phyloP scores from a whole-genome alignment of 495 filamentous ascomycete species.

The Schizothecium vesticola region DNA sequence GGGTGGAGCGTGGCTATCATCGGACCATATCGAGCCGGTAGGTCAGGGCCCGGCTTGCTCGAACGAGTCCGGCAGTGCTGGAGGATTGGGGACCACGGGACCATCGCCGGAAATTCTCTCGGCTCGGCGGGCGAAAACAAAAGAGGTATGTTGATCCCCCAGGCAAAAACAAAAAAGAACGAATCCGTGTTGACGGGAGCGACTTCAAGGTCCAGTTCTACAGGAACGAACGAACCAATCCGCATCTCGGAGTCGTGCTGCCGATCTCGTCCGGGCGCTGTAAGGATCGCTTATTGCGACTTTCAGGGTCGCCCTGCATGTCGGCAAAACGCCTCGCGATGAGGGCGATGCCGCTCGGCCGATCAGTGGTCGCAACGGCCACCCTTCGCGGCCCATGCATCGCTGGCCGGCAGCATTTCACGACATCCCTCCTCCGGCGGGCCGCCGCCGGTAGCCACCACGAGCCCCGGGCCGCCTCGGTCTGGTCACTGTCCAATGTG shows the following conservation, averaged over 20 bases:
- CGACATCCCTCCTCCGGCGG: conserved; percentile 20
- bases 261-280: conserved; percentile 6
- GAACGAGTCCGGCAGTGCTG: neutral
- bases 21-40: conserved; percentile 9
- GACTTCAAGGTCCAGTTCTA: conserved; percentile 4
- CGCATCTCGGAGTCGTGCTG: conserved; percentile 10
- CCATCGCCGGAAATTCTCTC: conserved; percentile 6
- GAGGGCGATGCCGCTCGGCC: conserved; percentile 28
- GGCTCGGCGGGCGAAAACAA: neutral
- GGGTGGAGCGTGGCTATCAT: conserved; percentile 14
- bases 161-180: neutral
- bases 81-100: neutral
- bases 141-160: neutral
- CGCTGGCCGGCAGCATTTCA: conserved; percentile 19
- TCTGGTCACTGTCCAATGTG: conserved; percentile 30
- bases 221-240: neutral
- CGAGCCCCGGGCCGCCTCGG: conserved; percentile 16
- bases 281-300: conserved; percentile 8
- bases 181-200: neutral
- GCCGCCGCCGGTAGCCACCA: conserved; percentile 8
- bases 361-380: conserved; percentile 15
- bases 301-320: conserved; percentile 26
- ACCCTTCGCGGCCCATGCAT: neutral
- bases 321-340: conserved; percentile 25
- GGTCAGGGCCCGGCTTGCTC: neutral